These are phyloP conservation scores for Skeletonema menzelii DNA, from an alignment of 108 stramenopile species.

Conservation along the genomic window DNA sequence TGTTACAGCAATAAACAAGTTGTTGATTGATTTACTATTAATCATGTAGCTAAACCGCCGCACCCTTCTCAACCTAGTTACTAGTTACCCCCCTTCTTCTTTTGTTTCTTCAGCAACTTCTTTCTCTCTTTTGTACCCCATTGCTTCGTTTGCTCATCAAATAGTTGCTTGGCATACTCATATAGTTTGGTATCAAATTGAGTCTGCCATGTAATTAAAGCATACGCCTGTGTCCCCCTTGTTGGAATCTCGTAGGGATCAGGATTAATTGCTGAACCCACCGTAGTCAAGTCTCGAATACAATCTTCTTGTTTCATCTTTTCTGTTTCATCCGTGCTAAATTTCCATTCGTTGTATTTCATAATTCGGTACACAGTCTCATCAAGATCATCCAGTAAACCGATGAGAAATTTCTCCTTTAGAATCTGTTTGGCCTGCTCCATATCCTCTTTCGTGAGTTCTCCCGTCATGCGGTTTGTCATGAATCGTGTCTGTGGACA, in stretches of 20 bases:
- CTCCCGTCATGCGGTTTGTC: constrained; percentile 50
- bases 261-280: constrained; percentile 36
- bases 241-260: constrained; percentile 50
- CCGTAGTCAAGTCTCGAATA: constrained; percentile 22
- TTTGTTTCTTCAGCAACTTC: constrained; percentile 48
- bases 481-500: constrained; percentile 22
- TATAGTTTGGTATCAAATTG: constrained; percentile 54
- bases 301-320: constrained; percentile 51
- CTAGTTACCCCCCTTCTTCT: constrained; percentile 49
- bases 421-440: constrained; percentile 52
- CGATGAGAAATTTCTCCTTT: constrained; percentile 48
- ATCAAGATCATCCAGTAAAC: constrained; percentile 49
- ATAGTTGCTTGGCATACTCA: constrained; percentile 47
- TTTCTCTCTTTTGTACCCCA: constrained; percentile 53
- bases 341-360: constrained; percentile 53
- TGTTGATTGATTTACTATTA: neutral
- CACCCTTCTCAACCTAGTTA: neutral
- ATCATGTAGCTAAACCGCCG: neutral
- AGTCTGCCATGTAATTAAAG: constrained; percentile 50
- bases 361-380: constrained; percentile 45
- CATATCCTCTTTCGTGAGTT: constrained; percentile 50
- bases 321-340: constrained; percentile 35
- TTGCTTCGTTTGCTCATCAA: constrained; percentile 48
- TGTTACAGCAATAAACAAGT: neutral
- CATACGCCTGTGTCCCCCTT: constrained; percentile 46